Percentiles rank a stretch among this genome's conserved stretches.
Conservation (phyloP, 1,284 basidiomycete genomes). For the Melanopsichium pennsylvanicum region DNA sequence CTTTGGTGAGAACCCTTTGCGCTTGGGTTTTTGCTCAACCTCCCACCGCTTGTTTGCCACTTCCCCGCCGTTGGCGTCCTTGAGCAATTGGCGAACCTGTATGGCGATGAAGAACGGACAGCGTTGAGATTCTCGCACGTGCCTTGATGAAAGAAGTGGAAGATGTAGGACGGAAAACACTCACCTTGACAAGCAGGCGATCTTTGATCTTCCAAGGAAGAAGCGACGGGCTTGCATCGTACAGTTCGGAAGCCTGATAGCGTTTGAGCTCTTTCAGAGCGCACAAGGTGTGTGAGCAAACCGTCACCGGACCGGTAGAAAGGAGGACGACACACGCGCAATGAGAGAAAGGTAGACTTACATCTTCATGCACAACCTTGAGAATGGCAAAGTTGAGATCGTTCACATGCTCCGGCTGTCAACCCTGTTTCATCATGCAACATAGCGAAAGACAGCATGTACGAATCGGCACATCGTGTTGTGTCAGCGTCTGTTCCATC, state of each 20-base stretch:
- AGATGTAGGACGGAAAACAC: not conserved
- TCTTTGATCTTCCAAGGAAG: constrained; percentile 30
- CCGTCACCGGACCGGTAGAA: too few species aligned
- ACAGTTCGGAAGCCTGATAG: constrained; percentile 21
- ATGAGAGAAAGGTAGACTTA: constrained; percentile 2
- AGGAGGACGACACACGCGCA: not conserved
- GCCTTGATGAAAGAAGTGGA: too few species aligned
- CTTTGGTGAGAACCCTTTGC: constrained; percentile 17
- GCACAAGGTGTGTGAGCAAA: too few species aligned
- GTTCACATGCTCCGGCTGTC: constrained; percentile 15
- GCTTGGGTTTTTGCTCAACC: constrained; percentile 21
- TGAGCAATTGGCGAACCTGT: constrained; percentile 28
- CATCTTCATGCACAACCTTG: constrained; percentile 29
- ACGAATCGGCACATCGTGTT: not conserved
- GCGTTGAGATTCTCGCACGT: too few species aligned
- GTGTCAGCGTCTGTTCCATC: too few species aligned
- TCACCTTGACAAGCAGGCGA: constrained; percentile 29
- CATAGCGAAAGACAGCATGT: too few species aligned
- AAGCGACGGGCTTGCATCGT: constrained; percentile 28
- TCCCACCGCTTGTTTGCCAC: constrained; percentile 35
- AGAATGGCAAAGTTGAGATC: constrained; percentile 45
- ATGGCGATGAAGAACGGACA: too few species aligned
- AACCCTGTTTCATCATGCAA: too few species aligned
- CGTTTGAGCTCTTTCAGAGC: too few species aligned
- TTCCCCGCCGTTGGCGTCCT: constrained; percentile 24